Evolutionary conservation across 352 stramenopile genomes (phyloP), one percentile per base, ranked within the genome.

Genomic region (Globisporangium lucens): DNA sequence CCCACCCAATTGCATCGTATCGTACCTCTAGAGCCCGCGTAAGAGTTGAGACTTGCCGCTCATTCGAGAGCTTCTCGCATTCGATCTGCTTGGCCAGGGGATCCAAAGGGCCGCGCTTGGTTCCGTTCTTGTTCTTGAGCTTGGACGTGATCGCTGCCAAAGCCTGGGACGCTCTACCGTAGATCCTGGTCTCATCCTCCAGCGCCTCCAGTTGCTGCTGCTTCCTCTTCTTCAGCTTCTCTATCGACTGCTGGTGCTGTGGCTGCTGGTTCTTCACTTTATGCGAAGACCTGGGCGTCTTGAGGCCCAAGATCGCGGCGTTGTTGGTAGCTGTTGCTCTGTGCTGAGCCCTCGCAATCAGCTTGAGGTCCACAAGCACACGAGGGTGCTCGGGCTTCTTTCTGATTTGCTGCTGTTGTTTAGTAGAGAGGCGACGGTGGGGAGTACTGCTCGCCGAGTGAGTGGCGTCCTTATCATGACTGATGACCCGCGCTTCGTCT

Each of bases 101-200:
- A 38, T 57, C 24, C 20, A 65, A 29, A 36, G 33, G n/a, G 36
- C 58, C 9, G 2, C 29, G 17, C 43, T 56, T 56, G 27, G 12
- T 47, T 15, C 38, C 38, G 35, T 1, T 12, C 24, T 63, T 53
- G 35, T 4, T n/a, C 20, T 61, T 43, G 29, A 1, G 6, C 30
- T 46, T 61, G 33, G 5, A 0, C 10, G 49, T 63, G 5, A 12
- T 20, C 10, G 56, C 10, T 33, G 9, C 20, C n/a, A 35, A 12
- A 8, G 13, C 17, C 46, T 27, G 46, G 12, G 55, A 43, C n/a
- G n/a, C 24, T 56, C 17, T 20, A 4, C 58, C 38, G 20, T 65
- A 65, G 22, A 65, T 43, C 27, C 43, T 52, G 43, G 7, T 65
- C 41, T 65, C 38, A 15, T 38, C 47, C 43, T 55, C 59, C 27